Evolutionary conservation across 2,329 filamentous ascomycete species (phyloP).

Genomic region (Didymella arachidicola): DNA sequence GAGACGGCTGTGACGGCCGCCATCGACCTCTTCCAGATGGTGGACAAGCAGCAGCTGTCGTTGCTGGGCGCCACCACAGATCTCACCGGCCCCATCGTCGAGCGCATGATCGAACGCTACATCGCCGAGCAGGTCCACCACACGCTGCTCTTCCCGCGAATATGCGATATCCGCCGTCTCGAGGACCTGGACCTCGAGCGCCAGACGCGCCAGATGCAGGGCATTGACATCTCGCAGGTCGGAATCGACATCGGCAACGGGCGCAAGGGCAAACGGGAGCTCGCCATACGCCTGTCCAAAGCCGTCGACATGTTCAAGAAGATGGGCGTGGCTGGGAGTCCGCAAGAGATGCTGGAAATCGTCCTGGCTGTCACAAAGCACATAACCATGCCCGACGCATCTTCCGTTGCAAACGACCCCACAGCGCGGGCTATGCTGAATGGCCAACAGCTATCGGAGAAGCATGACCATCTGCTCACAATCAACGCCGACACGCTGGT

Average conservation of each 20-base stretch:
- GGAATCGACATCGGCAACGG: conserved; percentile 86
- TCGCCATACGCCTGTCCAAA: conserved; percentile 76
- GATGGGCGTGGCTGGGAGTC: conserved; percentile 77
- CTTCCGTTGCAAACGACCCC: conserved; percentile 36
- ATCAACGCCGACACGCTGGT: conserved; percentile 92
- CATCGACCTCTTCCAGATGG: conserved; percentile 93
- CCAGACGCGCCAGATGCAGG: conserved; percentile 91
- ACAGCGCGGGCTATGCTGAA: conserved; percentile 36
- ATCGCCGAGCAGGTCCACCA: conserved; percentile 92
- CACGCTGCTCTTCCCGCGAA: conserved; percentile 78
- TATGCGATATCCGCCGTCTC: conserved; percentile 77
- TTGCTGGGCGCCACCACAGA: conserved; percentile 91
- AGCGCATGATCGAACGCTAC: conserved; percentile 93
- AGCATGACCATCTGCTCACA: conserved; percentile 64
- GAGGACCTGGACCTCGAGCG: conserved; percentile 89
- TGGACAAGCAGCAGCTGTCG: conserved; percentile 95
- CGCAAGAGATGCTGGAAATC: conserved; percentile 87
- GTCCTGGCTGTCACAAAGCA: conserved; percentile 82
- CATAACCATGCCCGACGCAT: conserved; percentile 68
- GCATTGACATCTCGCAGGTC: conserved; percentile 92
- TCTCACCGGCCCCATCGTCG: conserved; percentile 88
- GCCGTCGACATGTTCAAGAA: conserved; percentile 91
- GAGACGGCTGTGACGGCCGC: conserved; percentile 92
- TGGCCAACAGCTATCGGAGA: conserved; percentile 55
- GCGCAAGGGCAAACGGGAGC: conserved; percentile 77